Evolutionary conservation across 495 filamentous ascomycete genomes (phyloP), one percentile per base, ranked within the genome.

Genomic region (Podospora comata): DNA sequence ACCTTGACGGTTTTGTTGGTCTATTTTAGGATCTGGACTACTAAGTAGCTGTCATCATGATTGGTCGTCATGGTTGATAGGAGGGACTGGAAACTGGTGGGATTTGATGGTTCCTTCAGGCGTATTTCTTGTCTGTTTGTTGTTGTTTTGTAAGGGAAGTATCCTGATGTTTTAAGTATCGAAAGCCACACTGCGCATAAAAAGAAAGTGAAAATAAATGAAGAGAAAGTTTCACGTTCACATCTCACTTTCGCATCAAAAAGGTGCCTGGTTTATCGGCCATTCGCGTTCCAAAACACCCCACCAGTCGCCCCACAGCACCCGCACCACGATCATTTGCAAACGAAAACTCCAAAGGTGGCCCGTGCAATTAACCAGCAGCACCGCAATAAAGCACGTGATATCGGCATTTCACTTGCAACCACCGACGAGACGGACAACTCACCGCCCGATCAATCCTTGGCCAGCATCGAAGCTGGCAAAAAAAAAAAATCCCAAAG

Each of bases 401-500:
- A 5, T 7, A 32, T 32, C 30, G 30, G 4, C 30, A 23, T 7
- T 7, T 32, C 30, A 7, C 30, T 32, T 32, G 30, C 30, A 32
- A 23, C 20, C 20, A 23, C 1, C 1, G 20, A 23, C 20, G 20
- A 23, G 1, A 23, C 20, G 20, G 20, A 23, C 32, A 39, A 39
- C 13, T 48, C 39, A 48, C 39, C 39, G 39, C 39, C 39, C 39
- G 39, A 11, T 48, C 39, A 16, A 48, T 5, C 39, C 39, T 13
- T 48, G 39, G 23, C 23, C 23, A 23, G 23, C 39, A 48, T 67
- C 61, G 23, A 23, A 23, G 23, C 23, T 23, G 28, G 65, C 34
- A 30, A 56, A 30, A 44, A 56, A 56, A 48, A 62, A 27, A 58
- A 62, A 9, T n/a, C 48, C 28, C 26, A 55, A 60, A 61, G 13